Evolutionary conservation across 73 alveolate genomes (phyloP).

Genomic region (Diophrys sp.): DNA sequence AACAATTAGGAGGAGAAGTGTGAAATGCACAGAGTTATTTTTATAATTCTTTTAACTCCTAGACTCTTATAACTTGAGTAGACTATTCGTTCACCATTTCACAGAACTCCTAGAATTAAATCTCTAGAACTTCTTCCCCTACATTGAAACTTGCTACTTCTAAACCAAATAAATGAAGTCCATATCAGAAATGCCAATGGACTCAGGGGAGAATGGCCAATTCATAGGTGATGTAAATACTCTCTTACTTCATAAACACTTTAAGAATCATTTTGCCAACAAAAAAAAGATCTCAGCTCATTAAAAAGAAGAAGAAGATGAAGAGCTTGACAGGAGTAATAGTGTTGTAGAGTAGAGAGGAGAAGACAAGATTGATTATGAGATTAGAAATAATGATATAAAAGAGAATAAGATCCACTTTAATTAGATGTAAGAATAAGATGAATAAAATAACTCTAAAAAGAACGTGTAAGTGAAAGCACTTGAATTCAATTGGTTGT

Average conservation of each 20-base stretch:
- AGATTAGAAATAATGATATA: background rate
- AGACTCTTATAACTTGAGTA: background rate
- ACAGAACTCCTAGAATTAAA: constrained; percentile 9
- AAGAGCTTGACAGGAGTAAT: background rate
- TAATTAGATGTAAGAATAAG: background rate
- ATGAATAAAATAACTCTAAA: background rate
- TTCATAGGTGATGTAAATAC: background rate
- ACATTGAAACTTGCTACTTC: constrained; percentile 21
- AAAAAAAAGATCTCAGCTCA: background rate
- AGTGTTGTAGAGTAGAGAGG: background rate
- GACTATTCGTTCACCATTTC: constrained; percentile 1
- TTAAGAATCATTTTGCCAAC: background rate
- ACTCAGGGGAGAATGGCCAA: background rate
- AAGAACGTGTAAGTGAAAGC: background rate
- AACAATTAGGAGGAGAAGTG: background rate
- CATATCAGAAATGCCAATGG: background rate
- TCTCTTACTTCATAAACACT: background rate
- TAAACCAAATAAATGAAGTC: constrained; percentile 16
- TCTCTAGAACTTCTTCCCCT: background rate
- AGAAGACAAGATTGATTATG: background rate
- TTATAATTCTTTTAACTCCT: background rate
- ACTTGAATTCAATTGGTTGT: background rate
- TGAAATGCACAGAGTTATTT: background rate
- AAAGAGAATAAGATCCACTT: background rate
- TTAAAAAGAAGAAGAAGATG: background rate